Evolutionary conservation across 2,329 filamentous ascomycete genomes (phyloP), one percentile per base, ranked within the genome.

Genomic region (Neopestalotiopsis sp.): DNA sequence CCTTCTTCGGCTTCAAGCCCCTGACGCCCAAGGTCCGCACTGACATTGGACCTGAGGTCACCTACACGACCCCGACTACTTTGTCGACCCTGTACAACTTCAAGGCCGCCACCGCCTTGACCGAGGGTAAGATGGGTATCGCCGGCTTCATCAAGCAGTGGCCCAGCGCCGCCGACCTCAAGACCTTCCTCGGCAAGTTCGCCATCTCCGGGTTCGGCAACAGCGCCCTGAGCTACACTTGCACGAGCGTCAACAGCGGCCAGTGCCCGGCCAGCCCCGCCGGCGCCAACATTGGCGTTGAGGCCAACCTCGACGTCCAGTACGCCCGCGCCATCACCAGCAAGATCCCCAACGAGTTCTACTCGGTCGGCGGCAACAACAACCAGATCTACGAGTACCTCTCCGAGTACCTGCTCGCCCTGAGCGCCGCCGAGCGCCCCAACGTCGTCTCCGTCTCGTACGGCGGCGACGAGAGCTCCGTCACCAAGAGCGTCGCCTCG

Each of bases 401-500:
- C 56, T 56, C 77, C 7, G 75, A 74, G 3, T 76, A 77, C 59
- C 71, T 78, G 17, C 40, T 68, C 5, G 49, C 12, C 10, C 67
- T 70, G 7, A 28, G 79, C 2, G 84, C 85, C 65, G 74, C 79
- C 0, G 76, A 81, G 6, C 81, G 92, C 2, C 90, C 91, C 0
- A 85, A 89, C 61, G 86, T 90, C n/a, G 86, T 93, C 74, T 87
- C 85, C 65, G 89, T 87, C 17, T 91, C 89, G 0, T 93, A 93
- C 76, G 90, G 89, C 61, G 90, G 92, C 69, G 85, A 89, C 67
- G 91, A 93, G 78, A 87, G 91, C 53, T 91, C 87, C 1, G 74
- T 93, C 0, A 90, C 91, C 0, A 75, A 81, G 3, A 85, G 86
- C 12, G 93, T 92, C 74, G 88, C 89, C 28, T 81, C 82, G 63